These are phyloP conservation scores for Talaromyces ruber DNA, from an alignment of 495 filamentous ascomycete genomes.

Conservation along the genomic window DNA sequence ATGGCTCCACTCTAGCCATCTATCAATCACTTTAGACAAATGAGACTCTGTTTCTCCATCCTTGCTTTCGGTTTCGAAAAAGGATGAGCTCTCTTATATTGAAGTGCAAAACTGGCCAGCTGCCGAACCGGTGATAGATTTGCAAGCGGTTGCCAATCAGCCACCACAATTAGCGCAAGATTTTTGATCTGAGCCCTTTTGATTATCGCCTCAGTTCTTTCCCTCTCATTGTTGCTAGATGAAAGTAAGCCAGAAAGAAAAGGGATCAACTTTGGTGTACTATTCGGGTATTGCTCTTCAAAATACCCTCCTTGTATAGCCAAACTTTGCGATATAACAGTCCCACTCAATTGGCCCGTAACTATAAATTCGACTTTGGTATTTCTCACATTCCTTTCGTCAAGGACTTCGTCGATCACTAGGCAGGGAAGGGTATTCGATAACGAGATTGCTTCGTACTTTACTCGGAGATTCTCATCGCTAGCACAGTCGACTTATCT, in stretches of 20 bases:
- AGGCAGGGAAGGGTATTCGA: background rate
- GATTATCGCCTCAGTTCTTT: background rate
- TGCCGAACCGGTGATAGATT: background rate
- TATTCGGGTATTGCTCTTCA: background rate
- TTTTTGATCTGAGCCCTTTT: background rate
- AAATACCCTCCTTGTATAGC: background rate
- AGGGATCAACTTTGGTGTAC: background rate
- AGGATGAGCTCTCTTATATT: background rate
- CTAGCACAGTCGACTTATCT: background rate
- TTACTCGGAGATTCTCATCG: background rate
- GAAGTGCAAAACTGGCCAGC: background rate
- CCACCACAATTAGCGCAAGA: background rate
- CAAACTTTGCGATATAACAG: background rate
- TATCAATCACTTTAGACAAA: background rate
- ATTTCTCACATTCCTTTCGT: background rate
- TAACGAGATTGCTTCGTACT: background rate
- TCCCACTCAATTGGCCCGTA: background rate
- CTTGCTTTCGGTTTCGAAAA: background rate
- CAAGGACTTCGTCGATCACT: background rate
- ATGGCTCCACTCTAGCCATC: constrained; percentile 1
- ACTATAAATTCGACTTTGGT: background rate
- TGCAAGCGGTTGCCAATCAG: background rate
- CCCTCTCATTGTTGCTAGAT: background rate
- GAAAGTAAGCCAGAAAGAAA: background rate
- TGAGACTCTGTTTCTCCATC: background rate